Evolutionary conservation across 345 rosid species (phyloP), one percentile per base, ranked within the genome.

Genomic region (Moricandia arvensis): DNA sequence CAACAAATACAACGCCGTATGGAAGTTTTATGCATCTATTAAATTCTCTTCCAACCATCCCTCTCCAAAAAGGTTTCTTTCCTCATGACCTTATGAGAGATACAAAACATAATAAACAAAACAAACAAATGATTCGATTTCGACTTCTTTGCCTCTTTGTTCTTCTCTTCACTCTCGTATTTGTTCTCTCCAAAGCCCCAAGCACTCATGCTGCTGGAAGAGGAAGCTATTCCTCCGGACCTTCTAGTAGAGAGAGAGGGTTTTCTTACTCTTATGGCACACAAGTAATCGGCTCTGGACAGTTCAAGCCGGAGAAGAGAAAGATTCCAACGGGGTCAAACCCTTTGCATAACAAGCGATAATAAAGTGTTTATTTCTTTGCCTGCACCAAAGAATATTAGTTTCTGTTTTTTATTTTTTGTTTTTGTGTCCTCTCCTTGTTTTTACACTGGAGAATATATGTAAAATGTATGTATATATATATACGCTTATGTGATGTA

Each of bases 271-370:
- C 61, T 15, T 27, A 65, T 63, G 55, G 31, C 45, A 64, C 72
- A 71, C 62, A 10, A 45, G 43, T 64, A 16, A 43, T 59, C 63
- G 43, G 17, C 13, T 61, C 76, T n/a, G 72, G 80, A 47, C 72
- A 47, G 35, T 7, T 77, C 15, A 34, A 16, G 13, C 37, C 35
- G 68, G 76, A 71, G 9, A 77, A 24, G 51, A 71, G 80, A 66
- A 66, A 71, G 57, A 71, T 77, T 34, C 80, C 76, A 63, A 59
- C 76, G 12, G 80, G 80, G 4, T 66, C 76, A 66, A 77, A 77
- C 47, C 76, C 76, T 65, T 65, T 77, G 67, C 80, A 77, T 7
- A 77, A 77, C 68, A 65, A 66, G 73, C 68, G 80, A 59, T 77
- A 61, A 9, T 47, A 26, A 29, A 16, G 1, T 27, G 16, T 16